Evolutionary conservation across 2,329 filamentous ascomycete species (phyloP), one percentile per base, ranked within the genome.

Genomic region (Claviceps purpurea): DNA sequence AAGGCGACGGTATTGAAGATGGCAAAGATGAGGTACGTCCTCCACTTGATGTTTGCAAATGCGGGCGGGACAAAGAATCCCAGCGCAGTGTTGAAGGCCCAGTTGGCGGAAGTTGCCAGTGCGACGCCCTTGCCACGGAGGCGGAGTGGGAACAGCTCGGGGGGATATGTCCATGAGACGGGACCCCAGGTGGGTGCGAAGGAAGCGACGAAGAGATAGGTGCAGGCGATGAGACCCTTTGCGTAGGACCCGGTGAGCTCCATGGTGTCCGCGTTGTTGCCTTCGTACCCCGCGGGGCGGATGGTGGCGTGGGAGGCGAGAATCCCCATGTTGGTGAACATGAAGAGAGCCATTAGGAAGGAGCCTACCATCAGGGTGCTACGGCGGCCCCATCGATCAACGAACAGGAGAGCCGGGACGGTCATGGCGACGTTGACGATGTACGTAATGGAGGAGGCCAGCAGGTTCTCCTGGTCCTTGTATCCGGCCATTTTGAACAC

Each of bases 361-460:
- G 73, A 78, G 53, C 84, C 84, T n/a, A 75, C 66, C 48, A 86
- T 78, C 54, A 87, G 75, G 7, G 85, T 72, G 52, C 80, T 77
- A 46, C 83, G 82, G 56, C 87, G 85, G 47, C 87, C 87, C 81
- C 84, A 87, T 52, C 75, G 73, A 59, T 93, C 87, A 59, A 90
- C 77, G 70, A 73, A 90, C 52, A 90, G 67, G 24, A 91, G 74
- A 1, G 86, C 86, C 0, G 85, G 84, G 3, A 90, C 64, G 0
- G 87, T 91, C 81, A 88, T 87, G 50, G 82, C 55, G 1, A 91
- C 86, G 64, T 90, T 90, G 71, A 91, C 87, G 59, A 89, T 74
- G 56, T 80, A 80, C 58, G 77, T 73, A 18, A 81, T 76, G 4
- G 73, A 75, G 0, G 76, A 77, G 1, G 76, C 76, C 47, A 78